Base-by-base conservation (phyloP, 805 yeast genomes). In the Kuraishia floccosa region DNA sequence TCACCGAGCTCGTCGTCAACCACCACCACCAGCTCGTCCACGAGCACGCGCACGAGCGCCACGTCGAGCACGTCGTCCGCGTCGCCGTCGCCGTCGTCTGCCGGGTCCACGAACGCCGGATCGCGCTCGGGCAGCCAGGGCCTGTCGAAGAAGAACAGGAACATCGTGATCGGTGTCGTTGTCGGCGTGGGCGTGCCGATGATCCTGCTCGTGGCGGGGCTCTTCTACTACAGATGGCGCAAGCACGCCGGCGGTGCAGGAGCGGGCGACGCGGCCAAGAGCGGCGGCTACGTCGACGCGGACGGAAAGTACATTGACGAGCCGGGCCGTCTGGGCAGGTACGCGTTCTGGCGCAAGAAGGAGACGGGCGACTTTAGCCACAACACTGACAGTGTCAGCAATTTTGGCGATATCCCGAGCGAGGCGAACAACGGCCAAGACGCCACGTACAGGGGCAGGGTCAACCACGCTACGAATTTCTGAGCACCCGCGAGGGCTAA, bases 141-240 rank as follows among this genome's bases (percentile, higher is more conserved):
- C 0, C 52, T 75, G 6, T 61, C 76, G 1, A 44, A 58, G 11
- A 63, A 66, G 30, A 52, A 67, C 35, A 61, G 68, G 33, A 66
- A 65, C 34, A 65, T 77, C 22, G 71, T 78, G 16, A 65, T 76
- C 31, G 86, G 86, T 24, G 75, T 76, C 35, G 77, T 72, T 18
- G 77, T 78, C 5, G 86, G 86, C 33, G 66, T 80, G 10, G 83
- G 83, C 31, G 73, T 76, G 1, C 82, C 87, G 2, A 39, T 69
- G 0, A 47, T 75, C n/a, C 50, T 63, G 2, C 34, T 60, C 25
- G 60, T 59, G 4, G 60, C 52, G 5, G 52, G 56, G n/a, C 30
- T 38, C 17, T 26, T 28, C 10, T 38, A 24, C 28, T 28, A 28
- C 30, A 31, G 17, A 22, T 21, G 24, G 17, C 14, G 31, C 16